Percentiles rank a stretch among this genome's conserved stretches.
Evolutionary conservation across 139 green algal species (phyloP).

Genomic region (Volvox reticuliferus): DNA sequence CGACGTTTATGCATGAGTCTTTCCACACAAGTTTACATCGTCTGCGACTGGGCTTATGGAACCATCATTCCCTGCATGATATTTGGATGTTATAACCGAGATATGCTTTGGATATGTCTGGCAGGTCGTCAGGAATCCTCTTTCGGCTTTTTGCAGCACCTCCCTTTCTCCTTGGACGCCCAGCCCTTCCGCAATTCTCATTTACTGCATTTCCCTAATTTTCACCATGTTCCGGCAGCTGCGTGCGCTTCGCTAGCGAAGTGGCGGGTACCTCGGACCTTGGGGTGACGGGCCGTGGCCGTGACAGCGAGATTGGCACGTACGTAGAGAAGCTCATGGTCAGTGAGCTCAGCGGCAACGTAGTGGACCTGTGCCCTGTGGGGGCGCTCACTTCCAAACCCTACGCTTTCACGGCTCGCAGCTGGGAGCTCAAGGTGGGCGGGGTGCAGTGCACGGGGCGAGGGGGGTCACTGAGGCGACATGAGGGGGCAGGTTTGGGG

Average conservation of each 20-base stretch:
- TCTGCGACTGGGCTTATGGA: too few species aligned
- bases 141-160: too few species aligned
- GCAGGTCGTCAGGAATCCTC: too few species aligned
- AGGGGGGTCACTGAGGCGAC: too few species aligned
- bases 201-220: too few species aligned
- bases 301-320: conserved; percentile 94
- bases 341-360: conserved; percentile 96
- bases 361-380: conserved; percentile 99
- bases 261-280: conserved; percentile 96
- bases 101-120: too few species aligned
- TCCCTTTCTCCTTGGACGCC: too few species aligned
- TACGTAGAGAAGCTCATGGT: conserved; percentile 95
- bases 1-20: too few species aligned
- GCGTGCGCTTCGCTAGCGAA: conserved; percentile 96
- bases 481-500: background rate
- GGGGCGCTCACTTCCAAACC: conserved; percentile 98
- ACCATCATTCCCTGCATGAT: too few species aligned
- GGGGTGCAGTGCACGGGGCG: background rate
- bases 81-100: too few species aligned
- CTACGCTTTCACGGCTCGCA: conserved; percentile 95
- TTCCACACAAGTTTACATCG: too few species aligned
- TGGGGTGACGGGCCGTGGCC: conserved; percentile 93
- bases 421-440: conserved; percentile 93
- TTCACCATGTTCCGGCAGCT: conserved; percentile 66
- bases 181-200: too few species aligned